phyloP scores from a whole-genome alignment of 495 filamentous ascomycete genomes.

The Penicillium bovifimosum region DNA sequence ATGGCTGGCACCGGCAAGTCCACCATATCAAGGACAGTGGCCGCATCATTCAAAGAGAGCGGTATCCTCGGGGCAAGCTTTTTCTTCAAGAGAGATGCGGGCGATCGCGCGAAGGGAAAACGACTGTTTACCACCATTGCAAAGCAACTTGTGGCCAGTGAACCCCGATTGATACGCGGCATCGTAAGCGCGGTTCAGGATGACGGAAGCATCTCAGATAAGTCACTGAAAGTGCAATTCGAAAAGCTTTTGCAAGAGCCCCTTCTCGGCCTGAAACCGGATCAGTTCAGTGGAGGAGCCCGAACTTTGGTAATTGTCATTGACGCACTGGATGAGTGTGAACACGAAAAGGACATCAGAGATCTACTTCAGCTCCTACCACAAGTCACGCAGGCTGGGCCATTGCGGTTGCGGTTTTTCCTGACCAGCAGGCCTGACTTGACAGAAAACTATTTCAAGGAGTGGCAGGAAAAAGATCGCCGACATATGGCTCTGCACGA shows the following conservation, averaged over 20 bases:
- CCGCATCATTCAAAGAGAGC: background rate
- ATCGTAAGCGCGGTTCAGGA: background rate
- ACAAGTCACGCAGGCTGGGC: conserved; percentile 9
- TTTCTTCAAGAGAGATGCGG: background rate
- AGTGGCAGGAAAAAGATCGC: too few relatives aligned
- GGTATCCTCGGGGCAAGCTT: background rate
- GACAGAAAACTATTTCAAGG: conserved; percentile 22
- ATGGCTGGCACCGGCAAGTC: background rate
- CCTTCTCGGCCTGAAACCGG: too few relatives aligned
- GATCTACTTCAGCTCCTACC: conserved; percentile 32
- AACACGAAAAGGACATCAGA: conserved; percentile 29
- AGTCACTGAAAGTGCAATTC: conserved; percentile 41
- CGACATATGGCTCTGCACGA: too few relatives aligned
- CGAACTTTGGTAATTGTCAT: conserved; percentile 33
- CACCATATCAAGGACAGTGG: background rate
- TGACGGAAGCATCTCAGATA: too few relatives aligned
- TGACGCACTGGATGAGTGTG: conserved; percentile 52
- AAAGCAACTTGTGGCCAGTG: background rate
- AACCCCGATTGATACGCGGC: background rate
- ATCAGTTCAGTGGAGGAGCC: too few relatives aligned
- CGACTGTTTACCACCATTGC: background rate
- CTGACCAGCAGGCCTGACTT: conserved; percentile 44
- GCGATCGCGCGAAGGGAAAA: background rate
- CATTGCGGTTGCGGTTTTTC: conserved; percentile 19
- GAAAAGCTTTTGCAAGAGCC: conserved; percentile 41